Conservation (phyloP, 1,284 basidiomycete genomes). For the Sutorius eximius region DNA sequence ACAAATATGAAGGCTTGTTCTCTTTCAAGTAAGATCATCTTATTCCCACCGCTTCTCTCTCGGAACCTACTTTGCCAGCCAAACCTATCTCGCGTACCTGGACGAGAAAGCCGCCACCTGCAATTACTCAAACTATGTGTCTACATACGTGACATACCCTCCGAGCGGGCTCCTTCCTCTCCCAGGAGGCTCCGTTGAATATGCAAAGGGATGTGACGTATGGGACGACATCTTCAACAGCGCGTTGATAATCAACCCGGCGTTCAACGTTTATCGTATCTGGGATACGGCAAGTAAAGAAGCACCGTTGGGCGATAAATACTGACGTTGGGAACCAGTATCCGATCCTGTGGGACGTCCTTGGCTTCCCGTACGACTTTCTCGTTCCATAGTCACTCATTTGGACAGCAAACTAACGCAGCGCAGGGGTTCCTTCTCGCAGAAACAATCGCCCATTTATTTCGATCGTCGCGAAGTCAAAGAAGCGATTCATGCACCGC, state of each 20-base stretch:
- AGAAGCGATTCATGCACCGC: slow-evolving; percentile 68
- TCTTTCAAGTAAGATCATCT: slow-evolving; percentile 55
- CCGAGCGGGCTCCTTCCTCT: slow-evolving; percentile 58
- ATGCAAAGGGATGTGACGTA: slow-evolving; percentile 57
- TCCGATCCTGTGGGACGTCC: slow-evolving; percentile 70
- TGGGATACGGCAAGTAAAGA: slow-evolving; percentile 55
- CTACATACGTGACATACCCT: slow-evolving; percentile 66
- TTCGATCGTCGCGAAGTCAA: slow-evolving; percentile 74
- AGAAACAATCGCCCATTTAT: slow-evolving; percentile 55
- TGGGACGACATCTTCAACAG: slow-evolving; percentile 64
- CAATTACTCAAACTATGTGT: slow-evolving; percentile 62
- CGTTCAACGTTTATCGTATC: slow-evolving; percentile 74
- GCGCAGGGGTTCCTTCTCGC: slow-evolving; percentile 56
- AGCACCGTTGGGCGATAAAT: background rate
- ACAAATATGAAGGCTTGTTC: slow-evolving; percentile 68
- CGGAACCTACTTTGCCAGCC: slow-evolving; percentile 36
- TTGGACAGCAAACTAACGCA: background rate
- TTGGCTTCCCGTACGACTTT: slow-evolving; percentile 65
- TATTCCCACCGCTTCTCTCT: background rate
- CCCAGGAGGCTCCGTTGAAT: slow-evolving; percentile 48
- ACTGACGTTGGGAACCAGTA: slow-evolving; percentile 34
- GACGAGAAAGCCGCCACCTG: slow-evolving; percentile 54
- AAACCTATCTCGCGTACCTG: slow-evolving; percentile 61
- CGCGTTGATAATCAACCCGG: slow-evolving; percentile 64
- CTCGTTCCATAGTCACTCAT: background rate